Percentiles rank a stretch among this genome's conserved stretches.
Conservation (phyloP, 179 eudicot genomes). For the Patellifolia procumbens region DNA sequence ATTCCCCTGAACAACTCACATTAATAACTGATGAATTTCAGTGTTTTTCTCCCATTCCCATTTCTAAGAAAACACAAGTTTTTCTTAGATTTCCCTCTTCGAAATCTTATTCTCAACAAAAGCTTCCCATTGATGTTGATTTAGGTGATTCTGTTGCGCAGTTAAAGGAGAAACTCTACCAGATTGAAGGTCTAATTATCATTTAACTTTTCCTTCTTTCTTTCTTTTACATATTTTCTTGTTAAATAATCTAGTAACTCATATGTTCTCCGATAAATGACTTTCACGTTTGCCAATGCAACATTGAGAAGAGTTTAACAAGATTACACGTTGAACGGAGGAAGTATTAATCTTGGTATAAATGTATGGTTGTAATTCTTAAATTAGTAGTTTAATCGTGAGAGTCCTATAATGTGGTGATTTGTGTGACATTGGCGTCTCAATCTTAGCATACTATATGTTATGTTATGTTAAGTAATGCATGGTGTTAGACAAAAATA, state of each 20-base stretch:
- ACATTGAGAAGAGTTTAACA: too few relatives aligned
- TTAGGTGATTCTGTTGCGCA: conserved; percentile 37
- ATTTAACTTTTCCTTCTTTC: background rate
- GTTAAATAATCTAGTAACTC: too few relatives aligned
- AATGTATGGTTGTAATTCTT: background rate
- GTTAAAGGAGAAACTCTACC: conserved; percentile 51
- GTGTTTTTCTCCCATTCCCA: background rate
- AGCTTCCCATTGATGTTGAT: conserved; percentile 37
- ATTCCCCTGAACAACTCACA: conserved; percentile 16
- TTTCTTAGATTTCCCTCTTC: conserved; percentile 38
- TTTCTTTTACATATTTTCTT: background rate
- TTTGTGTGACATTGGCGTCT: too few relatives aligned
- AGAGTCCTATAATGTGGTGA: background rate
- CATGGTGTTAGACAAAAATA: too few relatives aligned
- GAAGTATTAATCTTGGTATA: background rate
- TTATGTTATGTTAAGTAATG: too few relatives aligned
- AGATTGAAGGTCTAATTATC: conserved; percentile 34
- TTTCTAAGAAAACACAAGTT: conserved; percentile 35
- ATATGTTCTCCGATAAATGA: too few relatives aligned
- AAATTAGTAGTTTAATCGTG: background rate
- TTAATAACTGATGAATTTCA: background rate
- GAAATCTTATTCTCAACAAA: background rate
- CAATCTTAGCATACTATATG: too few relatives aligned
- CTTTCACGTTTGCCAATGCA: too few relatives aligned
- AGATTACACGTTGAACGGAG: too few relatives aligned